These are phyloP conservation scores for Alternaria hordeiaustralica DNA, from an alignment of 2,329 filamentous ascomycete species.

Conservation along the genomic window DNA sequence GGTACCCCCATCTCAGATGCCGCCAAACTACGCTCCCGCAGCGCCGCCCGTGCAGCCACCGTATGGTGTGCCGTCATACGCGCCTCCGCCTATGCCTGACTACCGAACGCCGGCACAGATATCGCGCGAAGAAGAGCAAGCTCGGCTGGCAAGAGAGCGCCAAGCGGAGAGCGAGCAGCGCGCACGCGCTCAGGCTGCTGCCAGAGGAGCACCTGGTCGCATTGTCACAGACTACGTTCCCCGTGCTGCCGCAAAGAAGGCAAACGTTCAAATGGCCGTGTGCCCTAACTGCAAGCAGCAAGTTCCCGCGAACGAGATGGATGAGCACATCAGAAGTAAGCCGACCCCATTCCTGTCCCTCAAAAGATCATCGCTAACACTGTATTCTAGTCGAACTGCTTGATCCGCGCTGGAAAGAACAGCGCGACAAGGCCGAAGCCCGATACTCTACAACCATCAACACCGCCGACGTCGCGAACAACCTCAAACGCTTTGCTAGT, in stretches of 20 bases:
- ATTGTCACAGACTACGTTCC: constrained; percentile 95
- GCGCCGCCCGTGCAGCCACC: constrained; percentile 38
- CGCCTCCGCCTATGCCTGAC: constrained; percentile 31
- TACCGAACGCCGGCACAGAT: constrained; percentile 41
- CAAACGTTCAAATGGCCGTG: constrained; percentile 70
- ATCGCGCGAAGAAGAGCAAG: constrained; percentile 49
- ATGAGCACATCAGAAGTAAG: constrained; percentile 88
- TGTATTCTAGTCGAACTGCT: constrained; percentile 74
- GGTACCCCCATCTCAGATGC: constrained; percentile 35
- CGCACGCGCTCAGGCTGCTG: constrained; percentile 79
- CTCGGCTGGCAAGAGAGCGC: constrained; percentile 46
- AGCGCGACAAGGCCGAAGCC: constrained; percentile 86
- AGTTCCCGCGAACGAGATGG: constrained; percentile 84
- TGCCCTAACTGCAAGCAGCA: constrained; percentile 94
- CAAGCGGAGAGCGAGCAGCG: constrained; percentile 64
- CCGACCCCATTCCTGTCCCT: constrained; percentile 5
- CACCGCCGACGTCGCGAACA: constrained; percentile 86
- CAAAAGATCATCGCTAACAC: constrained; percentile 45
- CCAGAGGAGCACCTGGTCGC: constrained; percentile 71
- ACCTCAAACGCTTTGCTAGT: constrained; percentile 91
- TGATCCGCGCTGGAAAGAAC: constrained; percentile 94
- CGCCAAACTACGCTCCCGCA: constrained; percentile 36
- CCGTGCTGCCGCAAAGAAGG: constrained; percentile 74
- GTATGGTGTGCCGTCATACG: constrained; percentile 30
- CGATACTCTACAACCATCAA: constrained; percentile 87